phyloP scores from a whole-genome alignment of 1,284 basidiomycete genomes.

The Tylopilus sp. region DNA sequence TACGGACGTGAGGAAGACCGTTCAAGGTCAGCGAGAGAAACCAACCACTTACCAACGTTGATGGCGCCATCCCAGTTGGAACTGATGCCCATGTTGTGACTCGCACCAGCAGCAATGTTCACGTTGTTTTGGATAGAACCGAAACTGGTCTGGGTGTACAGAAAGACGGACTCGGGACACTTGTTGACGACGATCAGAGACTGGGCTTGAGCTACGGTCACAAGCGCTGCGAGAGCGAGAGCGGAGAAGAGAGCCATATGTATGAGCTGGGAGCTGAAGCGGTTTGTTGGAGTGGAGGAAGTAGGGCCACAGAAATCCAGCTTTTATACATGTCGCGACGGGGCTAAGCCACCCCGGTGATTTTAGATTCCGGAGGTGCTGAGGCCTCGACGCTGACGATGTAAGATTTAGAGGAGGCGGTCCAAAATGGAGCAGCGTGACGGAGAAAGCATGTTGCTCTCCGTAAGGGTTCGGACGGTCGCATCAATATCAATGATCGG shows the following conservation, averaged over 20 bases:
- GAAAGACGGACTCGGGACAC: constrained; percentile 30
- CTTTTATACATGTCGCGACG: constrained; percentile 15
- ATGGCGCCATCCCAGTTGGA: constrained; percentile 33
- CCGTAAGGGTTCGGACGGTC: neutral
- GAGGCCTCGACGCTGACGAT: neutral
- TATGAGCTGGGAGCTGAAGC: neutral
- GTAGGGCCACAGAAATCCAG: neutral
- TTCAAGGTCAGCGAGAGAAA: neutral
- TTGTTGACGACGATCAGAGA: constrained; percentile 32
- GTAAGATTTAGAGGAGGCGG: neutral
- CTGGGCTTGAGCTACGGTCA: constrained; percentile 22
- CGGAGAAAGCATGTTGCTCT: neutral
- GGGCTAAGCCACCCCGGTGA: neutral
- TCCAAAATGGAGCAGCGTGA: constrained; percentile 1
- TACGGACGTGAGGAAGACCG: constrained; percentile 11
- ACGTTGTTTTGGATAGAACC: constrained; percentile 30
- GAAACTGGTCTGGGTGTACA: constrained; percentile 30
- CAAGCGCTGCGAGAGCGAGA: constrained; percentile 22
- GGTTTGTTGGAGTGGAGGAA: constrained; percentile 1
- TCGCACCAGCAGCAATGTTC: constrained; percentile 20
- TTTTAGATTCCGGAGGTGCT: neutral
- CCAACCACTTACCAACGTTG: constrained; percentile 28
- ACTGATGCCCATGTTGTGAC: constrained; percentile 32
- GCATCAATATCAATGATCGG: neutral
- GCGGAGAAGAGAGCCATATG: constrained; percentile 22